Evolutionary conservation across 202 grass and related monocot species (phyloP).

Genomic region (Alloteropsis angusta): DNA sequence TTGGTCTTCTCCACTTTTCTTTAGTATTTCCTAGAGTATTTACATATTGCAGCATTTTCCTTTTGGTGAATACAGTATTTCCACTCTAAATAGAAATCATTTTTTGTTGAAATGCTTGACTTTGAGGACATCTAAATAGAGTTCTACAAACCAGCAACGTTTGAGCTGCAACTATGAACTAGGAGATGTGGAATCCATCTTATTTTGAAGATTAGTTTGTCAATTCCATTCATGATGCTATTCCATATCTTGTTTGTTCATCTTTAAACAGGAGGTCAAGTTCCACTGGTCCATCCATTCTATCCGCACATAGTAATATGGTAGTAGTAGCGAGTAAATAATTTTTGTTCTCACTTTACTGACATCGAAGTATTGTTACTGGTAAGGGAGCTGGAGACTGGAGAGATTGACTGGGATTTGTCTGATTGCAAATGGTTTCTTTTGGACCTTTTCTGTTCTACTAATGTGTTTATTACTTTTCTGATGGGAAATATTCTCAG

Average conservation of each 20-base stretch:
- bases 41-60: background rate
- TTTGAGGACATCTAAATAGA: background rate
- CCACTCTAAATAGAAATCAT: background rate
- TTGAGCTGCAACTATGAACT: background rate
- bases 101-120: background rate
- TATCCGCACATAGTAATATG: background rate
- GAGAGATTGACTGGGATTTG: background rate
- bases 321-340: background rate
- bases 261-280: background rate
- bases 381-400: background rate
- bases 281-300: background rate
- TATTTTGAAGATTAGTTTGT: background rate
- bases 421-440: background rate
- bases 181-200: background rate
- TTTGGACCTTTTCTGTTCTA: background rate
- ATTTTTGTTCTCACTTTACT: background rate
- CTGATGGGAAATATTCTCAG: conserved; percentile 19
- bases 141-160: background rate
- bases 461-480: background rate
- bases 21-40: background rate
- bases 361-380: background rate
- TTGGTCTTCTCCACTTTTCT: background rate
- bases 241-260: background rate
- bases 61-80: background rate
- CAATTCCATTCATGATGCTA: background rate